Conservation (phyloP, 257 asterid species). For the Capsicum chinense region DNA sequence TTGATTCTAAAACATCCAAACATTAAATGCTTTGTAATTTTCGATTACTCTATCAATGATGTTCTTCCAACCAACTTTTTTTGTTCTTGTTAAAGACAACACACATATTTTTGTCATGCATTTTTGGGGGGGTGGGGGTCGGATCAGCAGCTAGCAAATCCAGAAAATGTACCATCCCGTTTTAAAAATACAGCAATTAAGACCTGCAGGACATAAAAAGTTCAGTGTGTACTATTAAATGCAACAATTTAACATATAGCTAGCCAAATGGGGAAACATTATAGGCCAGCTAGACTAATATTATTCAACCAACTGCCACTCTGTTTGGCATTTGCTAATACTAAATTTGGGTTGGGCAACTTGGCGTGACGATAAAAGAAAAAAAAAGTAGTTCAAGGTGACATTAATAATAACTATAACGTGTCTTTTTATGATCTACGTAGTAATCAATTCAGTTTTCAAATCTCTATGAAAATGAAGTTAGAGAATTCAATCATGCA, state of each 20-base stretch:
- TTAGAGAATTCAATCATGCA: no score
- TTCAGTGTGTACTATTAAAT: not conserved
- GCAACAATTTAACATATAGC: not conserved
- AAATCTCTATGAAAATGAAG: not conserved
- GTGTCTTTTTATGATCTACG: not conserved
- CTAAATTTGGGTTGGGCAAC: not conserved
- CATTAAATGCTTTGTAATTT: not conserved
- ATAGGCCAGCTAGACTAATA: not conserved
- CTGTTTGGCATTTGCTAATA: not conserved
- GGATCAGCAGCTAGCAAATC: not conserved
- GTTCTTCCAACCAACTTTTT: no score
- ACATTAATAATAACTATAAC: not conserved
- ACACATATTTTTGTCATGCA: not conserved
- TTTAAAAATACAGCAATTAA: not conserved
- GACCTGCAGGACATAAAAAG: not conserved
- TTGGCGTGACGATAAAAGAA: not conserved
- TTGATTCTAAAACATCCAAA: no score
- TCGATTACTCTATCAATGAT: not conserved
- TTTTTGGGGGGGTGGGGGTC: not conserved
- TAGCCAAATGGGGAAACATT: not conserved
- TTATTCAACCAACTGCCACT: not conserved
- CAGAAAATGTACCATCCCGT: not conserved
- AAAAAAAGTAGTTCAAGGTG: not conserved
- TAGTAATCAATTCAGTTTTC: not conserved
- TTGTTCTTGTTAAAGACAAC: not conserved